phyloP scores from a whole-genome alignment of 805 yeast species.

The Nakazawaea siamensis region DNA sequence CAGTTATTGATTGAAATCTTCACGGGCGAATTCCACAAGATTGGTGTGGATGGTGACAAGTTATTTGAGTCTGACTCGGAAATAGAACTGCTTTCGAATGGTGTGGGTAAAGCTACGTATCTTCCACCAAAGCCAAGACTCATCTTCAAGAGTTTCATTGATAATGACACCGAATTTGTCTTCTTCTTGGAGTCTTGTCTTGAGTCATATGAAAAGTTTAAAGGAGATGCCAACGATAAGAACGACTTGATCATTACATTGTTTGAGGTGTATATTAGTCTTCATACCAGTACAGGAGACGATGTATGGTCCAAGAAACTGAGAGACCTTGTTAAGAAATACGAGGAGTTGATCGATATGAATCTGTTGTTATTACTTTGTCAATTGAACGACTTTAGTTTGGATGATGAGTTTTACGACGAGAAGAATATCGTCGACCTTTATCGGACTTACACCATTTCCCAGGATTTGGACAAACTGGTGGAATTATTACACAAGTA shows the following conservation, averaged over 20 bases:
- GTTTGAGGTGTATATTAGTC: slow-evolving; percentile 69
- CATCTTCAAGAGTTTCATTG: slow-evolving; percentile 80
- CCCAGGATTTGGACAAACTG: slow-evolving; percentile 50
- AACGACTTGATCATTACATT: slow-evolving; percentile 69
- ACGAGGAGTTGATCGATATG: slow-evolving; percentile 43
- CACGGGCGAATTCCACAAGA: slow-evolving; percentile 71
- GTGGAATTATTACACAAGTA: slow-evolving; percentile 47
- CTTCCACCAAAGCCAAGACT: slow-evolving; percentile 87
- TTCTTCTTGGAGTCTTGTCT: slow-evolving; percentile 88
- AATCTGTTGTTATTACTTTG: slow-evolving; percentile 48
- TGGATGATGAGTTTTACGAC: slow-evolving; percentile 33
- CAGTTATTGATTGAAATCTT: slow-evolving; percentile 77
- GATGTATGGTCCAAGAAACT: slow-evolving; percentile 63
- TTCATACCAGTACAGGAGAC: slow-evolving; percentile 30
- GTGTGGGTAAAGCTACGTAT: slow-evolving; percentile 50
- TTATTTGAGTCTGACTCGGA: slow-evolving; percentile 11
- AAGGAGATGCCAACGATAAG: slow-evolving; percentile 62
- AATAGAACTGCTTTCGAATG: neutral
- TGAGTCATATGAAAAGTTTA: slow-evolving; percentile 67
- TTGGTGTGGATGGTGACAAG: slow-evolving; percentile 15
- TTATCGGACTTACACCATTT: slow-evolving; percentile 56
- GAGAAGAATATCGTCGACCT: slow-evolving; percentile 47
- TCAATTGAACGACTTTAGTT: slow-evolving; percentile 45
- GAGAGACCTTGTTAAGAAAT: slow-evolving; percentile 29
- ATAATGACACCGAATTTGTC: slow-evolving; percentile 82